Base-by-base conservation (phyloP, 495 filamentous ascomycete genomes). In the Penicillium goetzii region DNA sequence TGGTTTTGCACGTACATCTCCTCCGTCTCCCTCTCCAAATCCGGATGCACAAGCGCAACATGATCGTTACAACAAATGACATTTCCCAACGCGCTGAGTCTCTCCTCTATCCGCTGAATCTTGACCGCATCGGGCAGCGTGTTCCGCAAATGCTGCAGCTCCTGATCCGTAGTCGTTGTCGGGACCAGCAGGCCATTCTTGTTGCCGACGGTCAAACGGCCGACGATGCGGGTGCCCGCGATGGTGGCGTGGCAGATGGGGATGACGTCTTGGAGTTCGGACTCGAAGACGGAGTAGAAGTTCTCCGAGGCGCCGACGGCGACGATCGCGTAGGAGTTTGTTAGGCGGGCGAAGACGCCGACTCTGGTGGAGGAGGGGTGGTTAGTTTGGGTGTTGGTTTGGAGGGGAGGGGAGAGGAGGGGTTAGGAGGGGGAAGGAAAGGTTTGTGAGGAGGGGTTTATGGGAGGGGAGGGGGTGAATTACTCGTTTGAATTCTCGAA, bases 401-500 rank as follows among this genome's bases (percentile, higher is more conserved):
- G 23, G 25, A 8, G 14, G 25, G 28, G 38, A 2, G 2, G 34
- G 14, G 12, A 17, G 17, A 38, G 26, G 32, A n/a, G 3, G 14
- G 51, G 17, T 1, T 2, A 28, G 21, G 30, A 14, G 15, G 33
- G 6, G 53, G 32, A 8, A 17, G 12, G 53, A 32, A 32, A 4
- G 30, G 30, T 32, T 32, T 32, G 34, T 19, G 8, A 30, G n/a
- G 8, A 36, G 33, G 17, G 10, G 28, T 36, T 14, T 14, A 33
- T 2, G 4, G 15, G 41, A 51, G 2, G n/a, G 33, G 6, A 45
- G 3, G 10, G 21, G 47, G 15, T 11, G 52, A 19, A 86, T 74
- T 78, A 98, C 95, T 98, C 95, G 83, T 98, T 97, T 66, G 92
- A 97, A 81, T 97, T 97, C 81, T 98, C 95, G 75, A 98, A 99